Evolutionary conservation across 345 rosid genomes (phyloP).

Genomic region (Populus ilicifolia): DNA sequence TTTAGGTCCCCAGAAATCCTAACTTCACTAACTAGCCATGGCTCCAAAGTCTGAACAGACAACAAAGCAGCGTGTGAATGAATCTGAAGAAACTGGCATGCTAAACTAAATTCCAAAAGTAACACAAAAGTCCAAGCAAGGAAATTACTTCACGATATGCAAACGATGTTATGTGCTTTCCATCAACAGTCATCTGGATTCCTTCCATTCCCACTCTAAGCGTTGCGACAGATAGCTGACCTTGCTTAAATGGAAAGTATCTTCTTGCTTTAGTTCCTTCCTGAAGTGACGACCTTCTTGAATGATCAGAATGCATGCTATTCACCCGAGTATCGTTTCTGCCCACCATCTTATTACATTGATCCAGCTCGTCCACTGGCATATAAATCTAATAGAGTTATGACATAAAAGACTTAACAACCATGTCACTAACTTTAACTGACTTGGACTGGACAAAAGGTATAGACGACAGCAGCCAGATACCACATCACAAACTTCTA

Average conservation of each 20-base stretch:
- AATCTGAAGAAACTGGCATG: constrained; percentile 2
- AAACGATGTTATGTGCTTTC: constrained; percentile 92
- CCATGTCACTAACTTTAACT: neutral
- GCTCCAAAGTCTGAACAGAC: constrained; percentile 73
- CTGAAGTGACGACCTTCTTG: constrained; percentile 6
- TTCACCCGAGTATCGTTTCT: constrained; percentile 41
- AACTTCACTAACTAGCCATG: constrained; percentile 92
- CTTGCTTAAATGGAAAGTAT: constrained; percentile 88
- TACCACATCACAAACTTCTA: neutral
- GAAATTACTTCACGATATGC: constrained; percentile 82
- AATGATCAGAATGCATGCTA: constrained; percentile 13
- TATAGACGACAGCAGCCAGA: neutral
- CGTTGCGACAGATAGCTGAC: constrained; percentile 80
- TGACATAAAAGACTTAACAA: neutral
- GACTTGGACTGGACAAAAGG: neutral
- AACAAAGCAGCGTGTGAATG: constrained; percentile 21
- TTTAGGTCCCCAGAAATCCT: constrained; percentile 75
- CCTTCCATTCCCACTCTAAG: constrained; percentile 89
- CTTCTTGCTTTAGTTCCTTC: constrained; percentile 31
- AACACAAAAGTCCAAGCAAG: constrained; percentile 3
- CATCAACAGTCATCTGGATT: constrained; percentile 91
- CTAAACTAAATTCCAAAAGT: neutral
- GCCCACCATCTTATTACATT: constrained; percentile 83
- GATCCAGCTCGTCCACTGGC: constrained; percentile 82
- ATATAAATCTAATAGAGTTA: neutral